Evolutionary conservation across 208 protist species (phyloP).

Genomic region (Crithidia fasciculata): DNA sequence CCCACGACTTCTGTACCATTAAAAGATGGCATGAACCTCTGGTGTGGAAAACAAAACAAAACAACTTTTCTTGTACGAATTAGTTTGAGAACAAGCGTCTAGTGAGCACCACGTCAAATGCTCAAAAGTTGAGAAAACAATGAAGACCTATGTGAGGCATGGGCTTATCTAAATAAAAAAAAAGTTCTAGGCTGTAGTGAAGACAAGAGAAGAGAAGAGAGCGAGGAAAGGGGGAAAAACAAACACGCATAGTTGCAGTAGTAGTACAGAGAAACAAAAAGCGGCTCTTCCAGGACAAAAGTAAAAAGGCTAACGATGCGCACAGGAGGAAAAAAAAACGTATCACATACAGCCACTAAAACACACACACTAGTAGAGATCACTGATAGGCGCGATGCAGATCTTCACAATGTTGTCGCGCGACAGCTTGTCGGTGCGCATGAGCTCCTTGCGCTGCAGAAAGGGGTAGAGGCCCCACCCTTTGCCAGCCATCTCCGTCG

Average conservation of each 20-base stretch:
- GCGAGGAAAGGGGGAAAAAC: constrained; percentile 5
- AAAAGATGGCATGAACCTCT: too few species aligned
- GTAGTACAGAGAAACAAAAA: constrained; percentile 12
- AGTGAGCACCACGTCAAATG: too few species aligned
- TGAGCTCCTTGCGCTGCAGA: constrained; percentile 64
- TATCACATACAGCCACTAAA: neutral
- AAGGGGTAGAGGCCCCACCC: constrained; percentile 79
- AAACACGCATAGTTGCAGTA: neutral
- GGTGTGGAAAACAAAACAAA: too few species aligned
- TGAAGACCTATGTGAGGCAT: too few species aligned
- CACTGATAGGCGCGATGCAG: constrained; percentile 69
- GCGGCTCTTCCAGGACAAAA: neutral
- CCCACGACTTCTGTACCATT: too few species aligned
- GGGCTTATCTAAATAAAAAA: neutral
- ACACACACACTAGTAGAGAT: constrained; percentile 49
- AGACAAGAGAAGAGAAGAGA: constrained; percentile 8
- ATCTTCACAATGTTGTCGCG: constrained; percentile 76
- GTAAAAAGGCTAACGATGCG: neutral
- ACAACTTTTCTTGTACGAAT: too few species aligned
- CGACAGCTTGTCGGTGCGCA: constrained; percentile 68
- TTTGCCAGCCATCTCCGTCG: constrained; percentile 50
- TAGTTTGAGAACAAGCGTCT: too few species aligned
- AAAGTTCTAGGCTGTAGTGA: neutral
- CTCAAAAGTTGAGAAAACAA: too few species aligned
- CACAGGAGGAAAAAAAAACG: constrained; percentile 1